These are phyloP conservation scores for Chimonanthus praecox DNA, from an alignment of 164 flowering plant species.

Conservation along the genomic window DNA sequence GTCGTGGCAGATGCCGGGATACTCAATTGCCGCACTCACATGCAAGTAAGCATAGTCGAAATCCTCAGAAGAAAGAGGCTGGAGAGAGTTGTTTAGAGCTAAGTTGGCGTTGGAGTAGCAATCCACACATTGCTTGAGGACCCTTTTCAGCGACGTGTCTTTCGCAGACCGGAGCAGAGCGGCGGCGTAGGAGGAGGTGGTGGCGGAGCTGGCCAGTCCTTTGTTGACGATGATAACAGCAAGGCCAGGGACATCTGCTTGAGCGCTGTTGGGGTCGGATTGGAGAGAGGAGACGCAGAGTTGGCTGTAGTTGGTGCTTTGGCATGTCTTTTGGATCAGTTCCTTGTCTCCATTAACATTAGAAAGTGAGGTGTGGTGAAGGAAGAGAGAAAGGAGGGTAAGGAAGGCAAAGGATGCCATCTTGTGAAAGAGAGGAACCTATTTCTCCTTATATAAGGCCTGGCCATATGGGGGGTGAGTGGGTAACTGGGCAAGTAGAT, in stretches of 20 bases:
- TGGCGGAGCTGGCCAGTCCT: conserved; percentile 38
- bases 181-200: conserved; percentile 41
- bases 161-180: conserved; percentile 17
- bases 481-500: background rate
- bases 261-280: background rate
- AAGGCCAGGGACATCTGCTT: background rate
- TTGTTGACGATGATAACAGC: background rate
- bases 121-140: conserved; percentile 50
- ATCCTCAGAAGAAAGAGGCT: conserved; percentile 31
- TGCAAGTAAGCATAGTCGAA: conserved; percentile 62
- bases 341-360: background rate
- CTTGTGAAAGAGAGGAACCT: background rate
- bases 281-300: conserved; percentile 1
- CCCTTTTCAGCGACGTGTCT: conserved; percentile 22
- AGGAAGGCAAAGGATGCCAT: background rate
- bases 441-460: background rate
- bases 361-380: background rate
- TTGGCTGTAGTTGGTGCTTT: background rate
- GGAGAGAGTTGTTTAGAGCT: conserved; percentile 37
- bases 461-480: too few species aligned
- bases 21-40: conserved; percentile 60
- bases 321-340: background rate
- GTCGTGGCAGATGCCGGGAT: conserved; percentile 60
- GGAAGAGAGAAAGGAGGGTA: background rate
- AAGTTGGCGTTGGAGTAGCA: conserved; percentile 42